phyloP scores from a whole-genome alignment of 2,329 filamentous ascomycete genomes.

The Ascochyta pisi region DNA sequence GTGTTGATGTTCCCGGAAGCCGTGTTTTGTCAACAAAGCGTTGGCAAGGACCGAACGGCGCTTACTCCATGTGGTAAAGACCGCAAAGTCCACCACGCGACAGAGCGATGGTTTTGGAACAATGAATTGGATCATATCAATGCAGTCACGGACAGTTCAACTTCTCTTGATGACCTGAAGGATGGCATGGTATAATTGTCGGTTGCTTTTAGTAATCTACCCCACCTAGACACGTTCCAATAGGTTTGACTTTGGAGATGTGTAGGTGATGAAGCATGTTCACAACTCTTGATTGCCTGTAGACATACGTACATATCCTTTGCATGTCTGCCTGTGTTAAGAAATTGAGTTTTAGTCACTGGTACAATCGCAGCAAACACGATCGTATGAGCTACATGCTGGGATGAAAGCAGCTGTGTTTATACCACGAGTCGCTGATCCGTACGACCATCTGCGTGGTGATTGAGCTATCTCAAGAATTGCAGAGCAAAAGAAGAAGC shows the following conservation, averaged over 20 bases:
- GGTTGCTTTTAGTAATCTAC: too few relatives aligned
- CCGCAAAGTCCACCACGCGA: background rate
- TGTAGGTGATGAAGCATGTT: background rate
- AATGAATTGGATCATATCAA: background rate
- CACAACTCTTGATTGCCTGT: background rate
- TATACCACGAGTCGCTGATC: background rate
- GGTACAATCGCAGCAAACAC: background rate
- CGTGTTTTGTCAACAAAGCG: constrained; percentile 25
- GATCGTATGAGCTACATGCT: background rate
- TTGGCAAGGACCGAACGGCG: constrained; percentile 13
- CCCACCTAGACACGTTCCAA: background rate
- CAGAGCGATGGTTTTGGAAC: background rate
- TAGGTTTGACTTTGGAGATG: background rate
- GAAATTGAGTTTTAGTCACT: background rate
- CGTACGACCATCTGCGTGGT: background rate
- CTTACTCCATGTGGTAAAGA: constrained; percentile 19
- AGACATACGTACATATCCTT: background rate
- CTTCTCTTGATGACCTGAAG: too few relatives aligned
- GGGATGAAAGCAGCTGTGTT: too few relatives aligned
- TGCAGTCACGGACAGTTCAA: too few relatives aligned
- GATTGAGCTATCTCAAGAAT: background rate
- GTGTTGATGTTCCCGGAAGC: constrained; percentile 10
- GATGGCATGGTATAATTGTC: too few relatives aligned
- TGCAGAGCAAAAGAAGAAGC: background rate
- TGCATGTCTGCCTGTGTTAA: background rate